Conservation (phyloP, 495 filamentous ascomycete genomes). For the Friedmanniomyces endolithicus region DNA sequence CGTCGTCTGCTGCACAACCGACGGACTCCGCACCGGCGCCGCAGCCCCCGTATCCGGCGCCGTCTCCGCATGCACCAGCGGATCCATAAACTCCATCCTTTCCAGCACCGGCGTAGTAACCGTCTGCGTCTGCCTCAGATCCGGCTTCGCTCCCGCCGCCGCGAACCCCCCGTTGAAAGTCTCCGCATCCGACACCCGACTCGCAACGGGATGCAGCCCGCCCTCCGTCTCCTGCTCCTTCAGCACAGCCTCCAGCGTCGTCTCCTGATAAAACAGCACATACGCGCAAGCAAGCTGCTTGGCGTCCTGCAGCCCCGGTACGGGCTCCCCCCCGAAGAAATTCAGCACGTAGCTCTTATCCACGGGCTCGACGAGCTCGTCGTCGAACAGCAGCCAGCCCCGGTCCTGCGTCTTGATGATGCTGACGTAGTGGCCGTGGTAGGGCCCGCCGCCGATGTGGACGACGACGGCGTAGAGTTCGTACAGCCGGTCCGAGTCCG, state of each 20-base stretch:
- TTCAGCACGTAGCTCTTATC: constrained; percentile 94
- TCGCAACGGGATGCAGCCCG: constrained; percentile 25
- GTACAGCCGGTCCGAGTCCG: constrained; percentile 88
- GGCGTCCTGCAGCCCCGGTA: constrained; percentile 17
- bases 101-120: constrained; percentile 35
- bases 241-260: constrained; percentile 75
- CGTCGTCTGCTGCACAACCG: neutral
- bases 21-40: constrained; percentile 18
- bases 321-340: constrained; percentile 77
- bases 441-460: constrained; percentile 94
- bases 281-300: constrained; percentile 85
- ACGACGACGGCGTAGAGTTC: constrained; percentile 98
- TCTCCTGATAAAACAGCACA: constrained; percentile 96
- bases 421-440: constrained; percentile 93
- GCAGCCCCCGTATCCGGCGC: constrained; percentile 38
- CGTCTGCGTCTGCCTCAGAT: constrained; percentile 35
- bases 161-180: constrained; percentile 1
- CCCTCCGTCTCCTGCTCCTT: constrained; percentile 73
- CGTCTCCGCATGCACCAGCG: constrained; percentile 48
- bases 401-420: constrained; percentile 96
- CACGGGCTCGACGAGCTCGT: constrained; percentile 96
- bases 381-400: constrained; percentile 92
- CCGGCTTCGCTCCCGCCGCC: constrained; percentile 2
- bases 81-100: constrained; percentile 40
- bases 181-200: constrained; percentile 6